A percentile compares a stretch with the other conserved stretches of the same genome.
These are phyloP conservation scores for Cystobasidium pallidum DNA, from an alignment of 1,284 basidiomycete genomes.

Conservation along the genomic window DNA sequence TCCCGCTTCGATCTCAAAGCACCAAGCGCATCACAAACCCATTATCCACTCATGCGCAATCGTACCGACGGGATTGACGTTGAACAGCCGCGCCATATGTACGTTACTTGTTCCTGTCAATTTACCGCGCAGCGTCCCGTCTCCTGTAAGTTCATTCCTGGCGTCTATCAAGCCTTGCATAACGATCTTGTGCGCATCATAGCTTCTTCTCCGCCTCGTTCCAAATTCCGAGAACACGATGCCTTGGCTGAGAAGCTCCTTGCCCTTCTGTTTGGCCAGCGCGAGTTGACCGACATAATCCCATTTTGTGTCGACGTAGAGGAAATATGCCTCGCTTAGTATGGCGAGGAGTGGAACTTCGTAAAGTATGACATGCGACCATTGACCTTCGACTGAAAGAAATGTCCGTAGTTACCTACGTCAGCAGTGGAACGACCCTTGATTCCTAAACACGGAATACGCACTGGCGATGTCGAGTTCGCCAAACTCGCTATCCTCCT, in stretches of 20 bases:
- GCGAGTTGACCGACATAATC: constrained; percentile 71
- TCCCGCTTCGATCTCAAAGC: not conserved
- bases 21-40: constrained; percentile 63
- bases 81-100: constrained; percentile 75
- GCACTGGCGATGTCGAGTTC: constrained; percentile 70
- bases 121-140: constrained; percentile 60
- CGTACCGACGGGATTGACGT: constrained; percentile 63
- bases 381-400: constrained; percentile 65
- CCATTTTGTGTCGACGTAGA: constrained; percentile 77
- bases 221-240: constrained; percentile 91
- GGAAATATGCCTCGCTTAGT: constrained; percentile 62
- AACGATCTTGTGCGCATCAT: constrained; percentile 76
- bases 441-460: not conserved
- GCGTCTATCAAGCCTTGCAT: constrained; percentile 71
- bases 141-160: constrained; percentile 61
- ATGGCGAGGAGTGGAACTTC: constrained; percentile 69
- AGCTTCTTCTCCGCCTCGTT: constrained; percentile 82
- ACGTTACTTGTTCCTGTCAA: constrained; percentile 88
- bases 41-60: constrained; percentile 77
- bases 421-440: not conserved
- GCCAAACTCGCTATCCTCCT: constrained; percentile 62
- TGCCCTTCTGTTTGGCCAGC: constrained; percentile 72
- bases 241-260: constrained; percentile 67
- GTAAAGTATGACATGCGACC: constrained; percentile 91
- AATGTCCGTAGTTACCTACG: not conserved